phyloP scores from a whole-genome alignment of 2,329 filamentous ascomycete species.

The Exophiala mesophila region DNA sequence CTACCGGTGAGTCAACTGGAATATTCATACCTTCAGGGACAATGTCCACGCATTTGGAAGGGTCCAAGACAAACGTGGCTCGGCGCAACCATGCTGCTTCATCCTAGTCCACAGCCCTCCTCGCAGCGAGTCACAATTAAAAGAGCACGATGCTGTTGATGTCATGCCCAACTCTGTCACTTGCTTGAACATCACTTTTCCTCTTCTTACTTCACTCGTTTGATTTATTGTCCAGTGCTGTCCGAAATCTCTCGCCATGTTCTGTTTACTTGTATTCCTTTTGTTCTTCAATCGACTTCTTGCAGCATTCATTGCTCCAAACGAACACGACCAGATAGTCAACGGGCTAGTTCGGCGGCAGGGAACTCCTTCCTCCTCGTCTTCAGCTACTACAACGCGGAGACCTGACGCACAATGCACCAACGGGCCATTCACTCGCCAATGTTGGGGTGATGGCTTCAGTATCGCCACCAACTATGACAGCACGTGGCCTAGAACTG shows the following conservation, averaged over 20 bases:
- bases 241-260: conserved; percentile 19
- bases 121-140: too few species aligned
- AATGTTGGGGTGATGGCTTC: conserved; percentile 27
- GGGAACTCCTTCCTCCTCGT: conserved; percentile 9
- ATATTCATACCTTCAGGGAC: too few species aligned
- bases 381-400: conserved; percentile 9
- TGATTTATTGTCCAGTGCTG: conserved; percentile 4
- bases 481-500: conserved; percentile 26
- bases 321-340: conserved; percentile 17
- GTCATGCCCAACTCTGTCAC: too few species aligned
- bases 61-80: too few species aligned
- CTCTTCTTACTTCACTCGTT: not conserved
- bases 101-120: too few species aligned
- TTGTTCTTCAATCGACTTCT: conserved; percentile 11
- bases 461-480: conserved; percentile 28
- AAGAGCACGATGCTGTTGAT: too few species aligned
- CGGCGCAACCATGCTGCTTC: too few species aligned
- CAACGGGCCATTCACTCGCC: conserved; percentile 23
- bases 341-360: conserved; percentile 12
- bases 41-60: too few species aligned
- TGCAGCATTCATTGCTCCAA: conserved; percentile 16
- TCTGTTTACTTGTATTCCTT: conserved; percentile 18
- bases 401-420: conserved; percentile 21
- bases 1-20: too few species aligned
- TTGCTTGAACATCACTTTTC: not conserved